These are phyloP conservation scores for Diaporthe destruens DNA, from an alignment of 2,329 filamentous ascomycete species.

Conservation along the genomic window DNA sequence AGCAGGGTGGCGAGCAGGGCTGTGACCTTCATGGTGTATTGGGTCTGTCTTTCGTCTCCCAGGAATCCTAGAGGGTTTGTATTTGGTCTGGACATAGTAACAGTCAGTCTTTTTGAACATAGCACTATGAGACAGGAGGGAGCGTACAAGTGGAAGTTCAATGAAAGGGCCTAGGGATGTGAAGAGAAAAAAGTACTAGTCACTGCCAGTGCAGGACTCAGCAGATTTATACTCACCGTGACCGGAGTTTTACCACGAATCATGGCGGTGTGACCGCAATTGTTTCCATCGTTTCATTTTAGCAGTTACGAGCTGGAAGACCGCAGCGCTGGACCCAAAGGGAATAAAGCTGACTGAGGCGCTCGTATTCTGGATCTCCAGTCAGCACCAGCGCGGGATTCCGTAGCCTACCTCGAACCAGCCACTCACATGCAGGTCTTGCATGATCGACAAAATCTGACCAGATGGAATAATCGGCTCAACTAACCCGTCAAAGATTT, in stretches of 20 bases:
- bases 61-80: too few relatives aligned
- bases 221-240: neutral
- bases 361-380: neutral
- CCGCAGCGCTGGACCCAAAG: neutral
- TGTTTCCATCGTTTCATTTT: too few relatives aligned
- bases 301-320: neutral
- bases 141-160: neutral
- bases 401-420: neutral
- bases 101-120: neutral
- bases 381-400: constrained; percentile 13
- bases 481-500: neutral
- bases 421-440: neutral
- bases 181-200: neutral
- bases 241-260: neutral
- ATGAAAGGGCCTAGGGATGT: neutral
- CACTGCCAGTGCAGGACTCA: neutral
- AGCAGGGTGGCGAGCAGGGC: constrained; percentile 1
- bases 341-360: constrained; percentile 14
- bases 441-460: neutral
- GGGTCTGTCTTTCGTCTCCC: accelerated
- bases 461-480: neutral
- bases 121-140: too few relatives aligned
- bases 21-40: neutral
- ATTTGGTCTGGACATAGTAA: neutral
- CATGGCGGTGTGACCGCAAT: neutral